Conservation (phyloP, 352 stramenopile genomes). For the Phytopythium aichiense region DNA sequence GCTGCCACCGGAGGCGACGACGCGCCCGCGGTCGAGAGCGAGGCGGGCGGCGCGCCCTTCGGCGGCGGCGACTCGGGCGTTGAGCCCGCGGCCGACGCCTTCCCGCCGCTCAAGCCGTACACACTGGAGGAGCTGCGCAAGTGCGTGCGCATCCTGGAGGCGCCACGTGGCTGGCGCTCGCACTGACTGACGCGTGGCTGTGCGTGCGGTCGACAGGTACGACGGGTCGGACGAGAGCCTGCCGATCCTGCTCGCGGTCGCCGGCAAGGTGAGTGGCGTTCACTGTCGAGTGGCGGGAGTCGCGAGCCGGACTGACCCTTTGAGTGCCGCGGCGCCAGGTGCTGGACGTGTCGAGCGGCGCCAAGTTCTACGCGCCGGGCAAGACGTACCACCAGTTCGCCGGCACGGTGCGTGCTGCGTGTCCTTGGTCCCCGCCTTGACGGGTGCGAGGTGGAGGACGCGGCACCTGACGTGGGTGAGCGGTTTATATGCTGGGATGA, state of each 20-base stretch:
- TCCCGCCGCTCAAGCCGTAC: constrained; percentile 19
- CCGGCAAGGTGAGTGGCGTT: constrained; percentile 46
- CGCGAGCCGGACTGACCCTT: too few species aligned
- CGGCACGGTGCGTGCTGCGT: constrained; percentile 34
- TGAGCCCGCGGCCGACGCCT: neutral
- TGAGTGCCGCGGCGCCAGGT: constrained; percentile 19
- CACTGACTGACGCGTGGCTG: neutral
- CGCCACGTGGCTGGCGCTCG: too few species aligned
- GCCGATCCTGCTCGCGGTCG: constrained; percentile 67
- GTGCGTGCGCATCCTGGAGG: constrained; percentile 11
- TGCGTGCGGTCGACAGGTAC: constrained; percentile 28
- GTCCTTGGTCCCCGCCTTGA: neutral
- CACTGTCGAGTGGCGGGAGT: too few species aligned
- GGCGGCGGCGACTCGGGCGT: neutral
- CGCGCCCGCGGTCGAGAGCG: constrained; percentile 13
- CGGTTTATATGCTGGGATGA: neutral
- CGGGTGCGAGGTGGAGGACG: neutral
- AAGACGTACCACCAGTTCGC: constrained; percentile 75
- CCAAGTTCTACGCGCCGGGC: constrained; percentile 73
- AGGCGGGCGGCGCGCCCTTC: constrained; percentile 11
- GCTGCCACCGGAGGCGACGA: constrained; percentile 11
- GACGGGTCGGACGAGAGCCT: constrained; percentile 59
- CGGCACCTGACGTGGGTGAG: neutral
- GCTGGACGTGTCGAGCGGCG: constrained; percentile 63
- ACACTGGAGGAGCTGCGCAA: constrained; percentile 62